A percentile compares a stretch with the other conserved stretches of the same genome.
Conservation (phyloP, 345 rosid genomes). For the Bruguiera parviflora region DNA sequence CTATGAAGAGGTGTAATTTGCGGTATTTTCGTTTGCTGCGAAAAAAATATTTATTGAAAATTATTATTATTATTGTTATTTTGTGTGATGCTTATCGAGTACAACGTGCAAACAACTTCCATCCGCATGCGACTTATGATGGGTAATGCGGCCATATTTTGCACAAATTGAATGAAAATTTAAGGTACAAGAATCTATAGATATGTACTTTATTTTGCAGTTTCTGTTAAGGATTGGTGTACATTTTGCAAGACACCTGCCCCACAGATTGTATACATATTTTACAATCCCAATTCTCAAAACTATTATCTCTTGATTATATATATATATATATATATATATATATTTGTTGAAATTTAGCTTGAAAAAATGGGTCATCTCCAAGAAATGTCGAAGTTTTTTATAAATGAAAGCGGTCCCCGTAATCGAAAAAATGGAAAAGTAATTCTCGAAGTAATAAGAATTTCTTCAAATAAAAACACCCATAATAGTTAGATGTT, state of each 20-base stretch:
- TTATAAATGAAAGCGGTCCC: too few relatives aligned
- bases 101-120: constrained; percentile 46
- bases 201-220: neutral
- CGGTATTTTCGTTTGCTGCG: too few relatives aligned
- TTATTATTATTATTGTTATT: neutral
- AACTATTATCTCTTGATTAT: too few relatives aligned
- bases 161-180: constrained; percentile 24
- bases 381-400: too few relatives aligned
- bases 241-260: neutral
- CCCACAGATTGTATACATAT: constrained; percentile 4
- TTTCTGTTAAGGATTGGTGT: neutral
- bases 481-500: too few relatives aligned
- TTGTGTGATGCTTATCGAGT: neutral
- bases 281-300: neutral
- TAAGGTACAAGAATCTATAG: neutral
- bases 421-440: too few relatives aligned
- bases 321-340: too few relatives aligned
- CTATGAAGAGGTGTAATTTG: too few relatives aligned
- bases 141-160: constrained; percentile 52
- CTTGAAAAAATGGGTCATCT: too few relatives aligned
- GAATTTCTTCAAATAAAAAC: too few relatives aligned
- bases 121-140: constrained; percentile 39
- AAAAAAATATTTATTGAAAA: neutral
- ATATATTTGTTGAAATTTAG: too few relatives aligned
- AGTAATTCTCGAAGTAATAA: too few relatives aligned